phyloP scores from a whole-genome alignment of 2,329 filamentous ascomycete species.

The Exophiala calicioides region DNA sequence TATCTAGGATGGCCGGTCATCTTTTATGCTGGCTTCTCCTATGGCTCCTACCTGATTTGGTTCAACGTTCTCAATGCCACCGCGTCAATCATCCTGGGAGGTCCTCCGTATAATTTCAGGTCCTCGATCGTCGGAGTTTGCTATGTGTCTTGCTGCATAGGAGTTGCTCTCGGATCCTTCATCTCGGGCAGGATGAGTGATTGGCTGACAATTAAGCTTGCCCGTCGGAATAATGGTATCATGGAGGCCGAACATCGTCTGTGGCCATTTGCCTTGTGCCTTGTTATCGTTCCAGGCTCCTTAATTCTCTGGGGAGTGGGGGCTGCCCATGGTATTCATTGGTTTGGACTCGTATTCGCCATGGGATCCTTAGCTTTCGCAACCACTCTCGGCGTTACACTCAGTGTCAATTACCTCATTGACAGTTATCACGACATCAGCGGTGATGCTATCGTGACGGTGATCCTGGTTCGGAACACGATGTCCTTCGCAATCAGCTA shows the following conservation, averaged over 20 bases:
- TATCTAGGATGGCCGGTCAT: conserved; percentile 40
- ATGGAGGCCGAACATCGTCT: conserved; percentile 35
- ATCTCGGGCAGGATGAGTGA: conserved; percentile 31
- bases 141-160: conserved; percentile 37
- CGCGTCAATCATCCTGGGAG: conserved; percentile 41
- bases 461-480: conserved; percentile 53
- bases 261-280: conserved; percentile 34
- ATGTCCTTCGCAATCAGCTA: conserved; percentile 56
- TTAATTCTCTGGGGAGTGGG: conserved; percentile 56
- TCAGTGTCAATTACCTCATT: conserved; percentile 51
- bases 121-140: conserved; percentile 42
- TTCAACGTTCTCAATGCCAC: conserved; percentile 49
- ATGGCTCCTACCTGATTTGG: conserved; percentile 44
- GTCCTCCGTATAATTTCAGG: conserved; percentile 41
- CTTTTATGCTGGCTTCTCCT: conserved; percentile 43
- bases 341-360: conserved; percentile 52
- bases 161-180: conserved; percentile 22
- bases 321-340: conserved; percentile 50
- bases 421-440: conserved; percentile 52
- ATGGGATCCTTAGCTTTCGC: conserved; percentile 51
- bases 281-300: conserved; percentile 49
- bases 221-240: conserved; percentile 32
- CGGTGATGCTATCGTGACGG: conserved; percentile 53
- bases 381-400: conserved; percentile 47
- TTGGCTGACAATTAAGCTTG: conserved; percentile 31